Evolutionary conservation across 1,284 basidiomycete species (phyloP), one percentile per base, ranked within the genome.

Genomic region (Rhizoctonia solani): DNA sequence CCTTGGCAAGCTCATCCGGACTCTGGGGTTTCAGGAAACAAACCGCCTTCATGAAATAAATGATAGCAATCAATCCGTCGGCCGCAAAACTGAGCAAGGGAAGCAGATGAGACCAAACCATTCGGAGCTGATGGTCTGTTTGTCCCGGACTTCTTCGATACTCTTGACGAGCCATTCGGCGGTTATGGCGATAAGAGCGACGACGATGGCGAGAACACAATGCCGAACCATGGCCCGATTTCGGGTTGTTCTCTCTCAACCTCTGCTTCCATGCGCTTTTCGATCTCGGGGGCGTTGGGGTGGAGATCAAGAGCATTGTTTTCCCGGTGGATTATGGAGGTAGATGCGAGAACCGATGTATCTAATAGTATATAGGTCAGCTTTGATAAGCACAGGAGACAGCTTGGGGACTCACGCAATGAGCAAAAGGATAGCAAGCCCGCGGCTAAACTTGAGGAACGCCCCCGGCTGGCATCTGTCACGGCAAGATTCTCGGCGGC

Each of bases 31-130:
- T 74, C 74, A 66, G 30, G 30, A 69, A 69, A 55, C 75, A 54
- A 13, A 70, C 42, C 4, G 71, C 72, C 29, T 71, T 79, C 19
- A 81, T 21, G 74, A 86, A 86, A 74, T 80, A 85, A 13, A 81
- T 76, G 39, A 84, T 74, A 0, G 85, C 82, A 32, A 88, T 78
- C 14, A 79, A 76, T 42, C 85, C 88, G 73, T 89, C 87, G 1
- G 85, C 87, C 3, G 85, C 83, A 76, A 87, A 90, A 2, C 87
- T 88, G 13, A 88, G 81, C 56, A 89, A 76, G 0, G 88, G 88
- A 1, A 89, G 80, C 4, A 90, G 78, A 89, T 80, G 66, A 89
- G 76, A 25, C 88, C 88, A 72, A 89, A 88, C 85, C 86, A 88
- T 63, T 72, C 71, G 56, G 71, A 46, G 16, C 70, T 69, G 34